phyloP scores from a whole-genome alignment of 2,329 filamentous ascomycete species.

The Sclerotinia subarctica region DNA sequence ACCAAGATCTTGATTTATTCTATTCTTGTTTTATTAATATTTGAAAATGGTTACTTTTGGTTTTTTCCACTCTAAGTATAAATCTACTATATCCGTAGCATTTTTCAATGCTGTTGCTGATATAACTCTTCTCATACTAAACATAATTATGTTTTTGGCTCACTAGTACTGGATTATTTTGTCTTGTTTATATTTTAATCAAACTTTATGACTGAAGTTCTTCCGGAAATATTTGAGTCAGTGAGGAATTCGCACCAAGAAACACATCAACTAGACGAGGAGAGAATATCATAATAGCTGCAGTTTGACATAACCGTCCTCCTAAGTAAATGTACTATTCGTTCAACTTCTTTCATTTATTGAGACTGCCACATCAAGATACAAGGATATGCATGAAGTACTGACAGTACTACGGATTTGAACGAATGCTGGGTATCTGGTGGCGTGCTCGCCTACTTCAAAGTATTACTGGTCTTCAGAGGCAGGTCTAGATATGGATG shows the following conservation, averaged over 20 bases:
- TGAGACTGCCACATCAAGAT: background rate
- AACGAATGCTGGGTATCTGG: background rate
- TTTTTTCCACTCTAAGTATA: background rate
- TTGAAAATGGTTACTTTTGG: too few relatives aligned
- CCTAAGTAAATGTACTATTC: rapidly evolving
- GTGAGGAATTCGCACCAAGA: background rate
- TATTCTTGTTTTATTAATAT: background rate
- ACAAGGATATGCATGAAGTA: background rate
- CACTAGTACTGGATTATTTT: too few relatives aligned
- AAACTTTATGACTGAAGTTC: too few relatives aligned
- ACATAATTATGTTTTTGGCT: background rate
- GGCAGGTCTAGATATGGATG: too few relatives aligned
- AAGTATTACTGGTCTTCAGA: too few relatives aligned
- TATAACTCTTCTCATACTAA: background rate
- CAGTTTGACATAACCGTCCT: background rate
- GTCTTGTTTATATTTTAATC: background rate
- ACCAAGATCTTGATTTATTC: too few relatives aligned
- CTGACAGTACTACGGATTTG: background rate
- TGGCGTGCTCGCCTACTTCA: too few relatives aligned
- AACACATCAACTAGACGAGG: background rate
- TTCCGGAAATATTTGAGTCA: too few relatives aligned
- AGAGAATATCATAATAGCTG: background rate
- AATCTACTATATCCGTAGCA: background rate
- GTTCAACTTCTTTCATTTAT: too few relatives aligned
- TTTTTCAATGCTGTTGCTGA: background rate